phyloP scores from a whole-genome alignment of 768 basidiomycete genomes.

The Hygrophorus russula region DNA sequence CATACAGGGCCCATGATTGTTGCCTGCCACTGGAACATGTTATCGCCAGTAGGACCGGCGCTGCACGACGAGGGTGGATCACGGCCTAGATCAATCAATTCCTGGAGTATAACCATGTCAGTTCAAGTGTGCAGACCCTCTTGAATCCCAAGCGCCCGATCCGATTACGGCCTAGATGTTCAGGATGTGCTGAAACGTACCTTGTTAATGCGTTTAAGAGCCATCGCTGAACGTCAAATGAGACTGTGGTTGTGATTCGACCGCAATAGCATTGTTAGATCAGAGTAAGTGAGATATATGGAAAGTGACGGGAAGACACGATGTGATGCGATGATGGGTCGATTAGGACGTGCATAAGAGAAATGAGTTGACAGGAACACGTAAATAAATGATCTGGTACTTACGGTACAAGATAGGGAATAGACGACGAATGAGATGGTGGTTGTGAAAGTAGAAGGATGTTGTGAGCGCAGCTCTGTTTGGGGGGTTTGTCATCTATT shows the following conservation, averaged over 20 bases:
- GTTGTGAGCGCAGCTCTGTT: slow-evolving; percentile 21
- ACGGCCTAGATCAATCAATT: slow-evolving; percentile 97
- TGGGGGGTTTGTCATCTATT: slow-evolving; percentile 24
- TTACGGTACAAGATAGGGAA: slow-evolving; percentile 20
- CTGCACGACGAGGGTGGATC: slow-evolving; percentile 99
- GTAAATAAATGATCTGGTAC: slow-evolving; percentile 10
- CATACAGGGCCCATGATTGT: slow-evolving; percentile 99
- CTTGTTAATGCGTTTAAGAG: slow-evolving; percentile 99
- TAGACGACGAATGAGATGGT: slow-evolving; percentile 23
- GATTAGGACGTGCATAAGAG: slow-evolving; percentile 15
- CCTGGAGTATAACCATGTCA: slow-evolving; percentile 38
- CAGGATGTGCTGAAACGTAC: slow-evolving; percentile 26
- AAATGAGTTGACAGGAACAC: slow-evolving; percentile 10
- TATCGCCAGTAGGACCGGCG: slow-evolving; percentile 94
- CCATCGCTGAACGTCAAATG: slow-evolving; percentile 40
- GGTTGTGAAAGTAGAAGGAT: slow-evolving; percentile 41
- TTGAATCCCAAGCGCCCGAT: not conserved
- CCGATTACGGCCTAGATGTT: slow-evolving; percentile 6
- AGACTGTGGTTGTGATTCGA: slow-evolving; percentile 4
- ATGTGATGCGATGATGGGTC: slow-evolving; percentile 20
- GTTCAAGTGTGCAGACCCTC: slow-evolving; percentile 10
- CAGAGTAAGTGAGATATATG: slow-evolving; percentile 31
- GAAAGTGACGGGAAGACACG: slow-evolving; percentile 11
- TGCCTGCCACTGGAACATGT: slow-evolving; percentile 99
- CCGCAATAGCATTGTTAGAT: slow-evolving; percentile 16